Evolutionary conservation across 192 early-diverging fungal genomes (phyloP).

Genomic region (Podila horticola): DNA sequence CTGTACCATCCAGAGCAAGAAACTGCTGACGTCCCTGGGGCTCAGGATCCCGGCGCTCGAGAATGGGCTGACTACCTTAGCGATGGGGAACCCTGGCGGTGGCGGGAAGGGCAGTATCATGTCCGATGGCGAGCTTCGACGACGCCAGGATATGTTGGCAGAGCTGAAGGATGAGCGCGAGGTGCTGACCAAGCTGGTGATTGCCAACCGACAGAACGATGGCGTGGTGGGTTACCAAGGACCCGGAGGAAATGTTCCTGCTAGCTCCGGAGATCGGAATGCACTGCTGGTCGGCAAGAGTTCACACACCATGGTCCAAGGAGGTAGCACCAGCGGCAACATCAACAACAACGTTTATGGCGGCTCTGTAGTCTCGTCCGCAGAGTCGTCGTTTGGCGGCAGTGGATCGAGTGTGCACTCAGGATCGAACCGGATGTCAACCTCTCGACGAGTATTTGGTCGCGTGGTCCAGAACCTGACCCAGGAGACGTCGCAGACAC

Average conservation of each 20-base stretch:
- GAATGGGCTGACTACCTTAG: conserved; percentile 58
- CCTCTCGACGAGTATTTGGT: conserved; percentile 75
- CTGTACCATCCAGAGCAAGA: conserved; percentile 81
- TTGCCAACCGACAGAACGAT: conserved; percentile 60
- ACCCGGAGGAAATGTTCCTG: conserved; percentile 40
- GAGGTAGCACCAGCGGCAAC: neutral
- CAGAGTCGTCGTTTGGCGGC: conserved; percentile 2
- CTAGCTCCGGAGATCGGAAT: conserved; percentile 58
- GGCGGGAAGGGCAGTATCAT: conserved; percentile 59
- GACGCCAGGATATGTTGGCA: conserved; percentile 82
- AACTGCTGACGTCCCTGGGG: conserved; percentile 61
- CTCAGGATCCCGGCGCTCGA: conserved; percentile 66
- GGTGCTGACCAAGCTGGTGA: conserved; percentile 67
- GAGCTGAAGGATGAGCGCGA: conserved; percentile 78
- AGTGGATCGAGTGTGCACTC: conserved; percentile 7
- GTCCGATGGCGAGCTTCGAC: conserved; percentile 77
- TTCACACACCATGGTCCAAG: neutral
- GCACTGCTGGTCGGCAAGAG: conserved; percentile 41
- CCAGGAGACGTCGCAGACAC: conserved; percentile 83
- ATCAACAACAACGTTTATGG: conserved; percentile 4
- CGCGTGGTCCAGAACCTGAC: conserved; percentile 60
- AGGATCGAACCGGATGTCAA: conserved; percentile 3
- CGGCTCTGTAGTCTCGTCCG: neutral
- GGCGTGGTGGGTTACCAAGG: conserved; percentile 50
- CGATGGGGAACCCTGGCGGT: conserved; percentile 49